A percentile compares a stretch with the other conserved stretches of the same genome.
Conservation (phyloP, 2,329 filamentous ascomycete genomes). For the Aspergillus sp. region DNA sequence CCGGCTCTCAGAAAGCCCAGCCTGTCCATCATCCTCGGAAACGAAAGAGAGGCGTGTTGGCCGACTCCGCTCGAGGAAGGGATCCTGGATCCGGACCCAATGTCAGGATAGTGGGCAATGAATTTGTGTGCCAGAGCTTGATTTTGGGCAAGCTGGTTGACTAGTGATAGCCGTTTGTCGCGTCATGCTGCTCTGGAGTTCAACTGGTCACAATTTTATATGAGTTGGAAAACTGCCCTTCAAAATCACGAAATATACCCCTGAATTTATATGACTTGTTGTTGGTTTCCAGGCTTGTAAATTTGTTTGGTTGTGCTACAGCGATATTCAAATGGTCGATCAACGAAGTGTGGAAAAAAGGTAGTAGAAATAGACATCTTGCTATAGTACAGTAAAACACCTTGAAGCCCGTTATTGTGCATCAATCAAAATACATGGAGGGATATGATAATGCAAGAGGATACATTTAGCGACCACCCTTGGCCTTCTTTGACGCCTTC, state of each 20-base stretch:
- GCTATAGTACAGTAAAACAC: constrained; percentile 35
- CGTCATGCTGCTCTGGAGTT: not conserved
- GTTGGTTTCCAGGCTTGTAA: not conserved
- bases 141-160: constrained; percentile 79
- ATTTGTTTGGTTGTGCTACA: too few relatives aligned
- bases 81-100: constrained; percentile 42
- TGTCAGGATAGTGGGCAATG: constrained; percentile 72
- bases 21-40: constrained; percentile 39
- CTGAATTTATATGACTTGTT: not conserved
- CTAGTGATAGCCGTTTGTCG: constrained; percentile 33
- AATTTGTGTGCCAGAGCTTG: constrained; percentile 87
- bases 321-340: not conserved
- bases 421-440: constrained; percentile 14
- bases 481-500: constrained; percentile 38
- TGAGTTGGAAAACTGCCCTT: not conserved
- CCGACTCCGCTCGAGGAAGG: constrained; percentile 23
- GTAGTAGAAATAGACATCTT: constrained; percentile 17
- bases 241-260: constrained; percentile 6
- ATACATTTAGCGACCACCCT: constrained; percentile 24
- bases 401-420: constrained; percentile 12
- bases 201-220: not conserved
- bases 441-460: constrained; percentile 6
- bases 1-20: constrained; percentile 25
- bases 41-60: constrained; percentile 37
- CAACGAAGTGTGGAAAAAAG: not conserved